Evolutionary conservation across 371 early-diverging fungal genomes (phyloP), one percentile per base, ranked within the genome.

Genomic region (Choanephora cucurbitarum): DNA sequence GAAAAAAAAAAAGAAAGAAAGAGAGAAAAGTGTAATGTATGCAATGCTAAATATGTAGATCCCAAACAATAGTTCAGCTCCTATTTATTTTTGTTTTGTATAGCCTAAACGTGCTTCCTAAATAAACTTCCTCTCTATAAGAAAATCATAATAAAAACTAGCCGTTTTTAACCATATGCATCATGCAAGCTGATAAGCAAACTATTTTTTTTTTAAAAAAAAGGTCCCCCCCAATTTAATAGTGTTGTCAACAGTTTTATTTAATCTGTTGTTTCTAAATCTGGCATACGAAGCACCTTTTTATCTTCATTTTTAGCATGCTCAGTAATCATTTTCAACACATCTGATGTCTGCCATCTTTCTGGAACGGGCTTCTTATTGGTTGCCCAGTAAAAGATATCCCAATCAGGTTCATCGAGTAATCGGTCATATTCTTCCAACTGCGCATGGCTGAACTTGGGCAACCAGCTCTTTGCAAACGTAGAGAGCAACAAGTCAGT

Each of bases 361-460:
- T 81, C 79, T 1, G 93, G 93, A 10, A 85, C 68, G 14, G 71
- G 62, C 57, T 87, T 89, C 66, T 87, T 86, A 23, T 77, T 73
- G 0, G 90, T 91, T 5, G 85, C 85, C 92, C 94, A 97, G 64
- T 97, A 94, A 66, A 91, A 96, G 57, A 96, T 91, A 70, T 96
- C 96, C 97, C 97, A 97, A 69, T 97, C 97, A 28, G 92, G 91
- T 59, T 94, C 91, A 64, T 94, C 89, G 67, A 98, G 72, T 50
- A 98, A 69, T 50, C 75, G 60, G 64, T 96, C 98, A 51, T 90
- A 89, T 58, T 94, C 85, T 10, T 69, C 71, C 58, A 96, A 72
- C 56, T 92, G 84, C 7, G 68, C 69, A 41, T 68, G 59, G 18
- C 71, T 51, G 64, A 95, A 74, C 1, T 50, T 40, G 7, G 60